Percentiles rank a stretch among this genome's conserved stretches.
Conservation (phyloP, 1,284 basidiomycete species). For the Puccinia coronata region DNA sequence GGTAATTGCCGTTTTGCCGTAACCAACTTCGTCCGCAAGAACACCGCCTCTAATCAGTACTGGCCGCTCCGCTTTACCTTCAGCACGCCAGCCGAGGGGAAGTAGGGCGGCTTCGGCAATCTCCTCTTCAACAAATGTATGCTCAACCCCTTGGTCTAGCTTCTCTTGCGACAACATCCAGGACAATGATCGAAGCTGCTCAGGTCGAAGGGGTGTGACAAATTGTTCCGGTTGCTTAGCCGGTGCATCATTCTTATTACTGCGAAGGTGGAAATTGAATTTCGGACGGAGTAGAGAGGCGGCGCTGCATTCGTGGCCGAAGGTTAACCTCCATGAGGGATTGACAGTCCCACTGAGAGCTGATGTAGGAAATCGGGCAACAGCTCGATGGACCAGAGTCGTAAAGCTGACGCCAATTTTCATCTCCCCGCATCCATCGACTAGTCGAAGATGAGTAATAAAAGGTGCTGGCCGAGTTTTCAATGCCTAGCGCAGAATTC, state of each 20-base stretch:
- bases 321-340: constrained; percentile 78
- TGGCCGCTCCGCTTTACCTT: constrained; percentile 79
- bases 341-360: constrained; percentile 62
- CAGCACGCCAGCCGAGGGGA: constrained; percentile 86
- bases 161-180: constrained; percentile 88
- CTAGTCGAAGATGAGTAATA: constrained; percentile 77
- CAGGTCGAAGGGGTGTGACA: constrained; percentile 71
- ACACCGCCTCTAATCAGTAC: constrained; percentile 82
- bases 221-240: constrained; percentile 79
- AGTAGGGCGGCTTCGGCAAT: constrained; percentile 84
- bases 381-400: constrained; percentile 81
- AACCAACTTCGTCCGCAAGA: constrained; percentile 91
- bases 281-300: constrained; percentile 62
- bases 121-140: constrained; percentile 82
- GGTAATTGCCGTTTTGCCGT: constrained; percentile 94
- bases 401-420: constrained; percentile 84
- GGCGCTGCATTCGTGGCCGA: constrained; percentile 68
- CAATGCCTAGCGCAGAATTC: constrained; percentile 63
- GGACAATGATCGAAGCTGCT: constrained; percentile 83
- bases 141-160: constrained; percentile 62
- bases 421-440: constrained; percentile 67
- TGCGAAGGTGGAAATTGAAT: constrained; percentile 69
- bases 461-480: constrained; percentile 85
- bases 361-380: constrained; percentile 72
- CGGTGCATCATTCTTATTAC: constrained; percentile 75